Conservation (phyloP, 805 yeast species). For the Kuraishia molischiana region DNA sequence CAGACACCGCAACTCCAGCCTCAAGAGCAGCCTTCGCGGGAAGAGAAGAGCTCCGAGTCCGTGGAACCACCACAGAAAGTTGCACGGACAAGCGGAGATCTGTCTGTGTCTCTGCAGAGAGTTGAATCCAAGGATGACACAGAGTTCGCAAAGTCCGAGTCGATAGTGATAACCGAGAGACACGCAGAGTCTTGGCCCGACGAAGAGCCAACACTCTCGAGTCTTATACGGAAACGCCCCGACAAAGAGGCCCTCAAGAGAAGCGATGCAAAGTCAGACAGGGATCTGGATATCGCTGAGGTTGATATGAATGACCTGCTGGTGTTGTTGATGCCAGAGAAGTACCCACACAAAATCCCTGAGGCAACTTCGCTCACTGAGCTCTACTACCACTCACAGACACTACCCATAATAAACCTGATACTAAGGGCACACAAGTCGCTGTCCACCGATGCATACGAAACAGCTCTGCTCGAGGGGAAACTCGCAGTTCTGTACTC, state of each 20-base stretch:
- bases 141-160: not conserved
- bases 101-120: not conserved
- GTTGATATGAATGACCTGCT: slow-evolving; percentile 33
- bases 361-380: slow-evolving; percentile 71
- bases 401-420: slow-evolving; percentile 73
- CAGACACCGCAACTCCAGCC: not conserved
- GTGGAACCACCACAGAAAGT: not conserved
- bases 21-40: slow-evolving; percentile 1
- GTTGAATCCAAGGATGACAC: not conserved
- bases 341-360: slow-evolving; percentile 41
- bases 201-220: slow-evolving; percentile 18
- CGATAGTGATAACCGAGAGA: slow-evolving; percentile 5
- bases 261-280: slow-evolving; percentile 16
- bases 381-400: slow-evolving; percentile 77
- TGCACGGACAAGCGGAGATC: not conserved
- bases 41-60: not conserved
- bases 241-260: slow-evolving; percentile 12
- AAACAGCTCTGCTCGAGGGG: slow-evolving; percentile 80
- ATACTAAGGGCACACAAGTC: slow-evolving; percentile 83
- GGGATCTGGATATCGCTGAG: slow-evolving; percentile 24
- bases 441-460: slow-evolving; percentile 75
- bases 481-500: slow-evolving; percentile 83
- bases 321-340: slow-evolving; percentile 38
- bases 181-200: slow-evolving; percentile 10
- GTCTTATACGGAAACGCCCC: slow-evolving; percentile 18